phyloP scores from a whole-genome alignment of 345 rosid genomes.

The Citrus trifoliata region DNA sequence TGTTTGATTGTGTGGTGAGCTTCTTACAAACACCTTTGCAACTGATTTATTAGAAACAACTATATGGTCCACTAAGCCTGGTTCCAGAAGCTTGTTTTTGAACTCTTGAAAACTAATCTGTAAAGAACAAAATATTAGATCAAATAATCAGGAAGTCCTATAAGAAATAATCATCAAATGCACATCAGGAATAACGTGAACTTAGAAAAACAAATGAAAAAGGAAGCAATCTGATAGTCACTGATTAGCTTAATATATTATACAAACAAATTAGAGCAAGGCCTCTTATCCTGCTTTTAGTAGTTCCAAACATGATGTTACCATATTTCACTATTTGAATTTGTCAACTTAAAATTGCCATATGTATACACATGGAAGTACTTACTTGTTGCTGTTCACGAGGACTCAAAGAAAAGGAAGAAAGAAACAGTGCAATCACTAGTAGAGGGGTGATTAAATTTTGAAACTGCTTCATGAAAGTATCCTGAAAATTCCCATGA shows the following conservation, averaged over 20 bases:
- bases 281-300: background rate
- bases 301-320: background rate
- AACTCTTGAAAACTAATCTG: conserved; percentile 99
- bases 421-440: conserved; percentile 50
- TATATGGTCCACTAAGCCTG: conserved; percentile 88
- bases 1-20: conserved; percentile 40
- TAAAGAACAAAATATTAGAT: conserved; percentile 1
- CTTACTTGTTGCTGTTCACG: conserved; percentile 67
- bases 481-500: conserved; percentile 42
- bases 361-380: background rate
- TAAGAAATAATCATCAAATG: background rate
- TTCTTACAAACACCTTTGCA: conserved; percentile 84
- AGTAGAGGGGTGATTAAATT: conserved; percentile 51
- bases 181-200: background rate
- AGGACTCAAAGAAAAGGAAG: conserved; percentile 41
- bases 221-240: background rate
- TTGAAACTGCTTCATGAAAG: conserved; percentile 46
- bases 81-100: conserved; percentile 92
- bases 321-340: background rate
- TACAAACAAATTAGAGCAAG: background rate
- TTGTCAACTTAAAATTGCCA: background rate
- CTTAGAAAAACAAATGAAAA: background rate
- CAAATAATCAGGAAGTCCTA: background rate
- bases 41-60: conserved; percentile 86
- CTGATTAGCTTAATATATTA: background rate